These are phyloP conservation scores for Onygena corvina DNA, from an alignment of 2,329 filamentous ascomycete genomes.

Conservation along the genomic window DNA sequence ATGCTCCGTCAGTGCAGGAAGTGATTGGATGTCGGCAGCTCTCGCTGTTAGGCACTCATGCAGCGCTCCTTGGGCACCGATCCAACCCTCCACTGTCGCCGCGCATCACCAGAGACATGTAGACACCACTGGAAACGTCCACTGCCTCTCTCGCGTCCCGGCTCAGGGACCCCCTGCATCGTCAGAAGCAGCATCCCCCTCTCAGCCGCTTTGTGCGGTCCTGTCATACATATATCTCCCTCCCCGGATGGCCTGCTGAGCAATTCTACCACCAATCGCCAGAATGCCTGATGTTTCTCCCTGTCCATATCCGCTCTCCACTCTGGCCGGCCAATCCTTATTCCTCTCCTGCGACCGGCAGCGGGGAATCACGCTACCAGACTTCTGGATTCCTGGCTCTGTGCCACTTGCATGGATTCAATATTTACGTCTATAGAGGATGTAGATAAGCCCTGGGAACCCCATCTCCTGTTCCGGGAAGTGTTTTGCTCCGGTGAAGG, in stretches of 20 bases:
- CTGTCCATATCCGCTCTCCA: neutral
- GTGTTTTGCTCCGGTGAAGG: neutral
- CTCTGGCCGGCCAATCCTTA: neutral
- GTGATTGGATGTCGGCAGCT: slow-evolving; percentile 1
- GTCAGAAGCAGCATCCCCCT: neutral
- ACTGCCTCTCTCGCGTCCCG: neutral
- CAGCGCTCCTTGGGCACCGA: slow-evolving; percentile 8
- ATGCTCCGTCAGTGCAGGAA: neutral
- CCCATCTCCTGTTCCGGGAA: too few species aligned
- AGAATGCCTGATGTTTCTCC: neutral
- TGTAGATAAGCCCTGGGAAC: too few species aligned
- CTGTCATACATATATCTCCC: slow-evolving; percentile 2
- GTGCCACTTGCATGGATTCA: too few species aligned
- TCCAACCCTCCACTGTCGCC: slow-evolving; percentile 1
- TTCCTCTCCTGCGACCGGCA: neutral
- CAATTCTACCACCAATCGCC: neutral
- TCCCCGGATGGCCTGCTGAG: neutral
- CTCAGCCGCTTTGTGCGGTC: slow-evolving; percentile 3
- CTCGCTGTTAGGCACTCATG: slow-evolving; percentile 16
- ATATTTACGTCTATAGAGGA: too few species aligned
- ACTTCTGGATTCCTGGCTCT: neutral
- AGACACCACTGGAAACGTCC: neutral
- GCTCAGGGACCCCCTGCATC: neutral
- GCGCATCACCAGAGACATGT: neutral
- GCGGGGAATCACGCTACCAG: neutral